A percentile compares a stretch with the other conserved stretches of the same genome.
Evolutionary conservation across 2,329 filamentous ascomycete species (phyloP).

Genomic region (Colletotrichum spinosum): DNA sequence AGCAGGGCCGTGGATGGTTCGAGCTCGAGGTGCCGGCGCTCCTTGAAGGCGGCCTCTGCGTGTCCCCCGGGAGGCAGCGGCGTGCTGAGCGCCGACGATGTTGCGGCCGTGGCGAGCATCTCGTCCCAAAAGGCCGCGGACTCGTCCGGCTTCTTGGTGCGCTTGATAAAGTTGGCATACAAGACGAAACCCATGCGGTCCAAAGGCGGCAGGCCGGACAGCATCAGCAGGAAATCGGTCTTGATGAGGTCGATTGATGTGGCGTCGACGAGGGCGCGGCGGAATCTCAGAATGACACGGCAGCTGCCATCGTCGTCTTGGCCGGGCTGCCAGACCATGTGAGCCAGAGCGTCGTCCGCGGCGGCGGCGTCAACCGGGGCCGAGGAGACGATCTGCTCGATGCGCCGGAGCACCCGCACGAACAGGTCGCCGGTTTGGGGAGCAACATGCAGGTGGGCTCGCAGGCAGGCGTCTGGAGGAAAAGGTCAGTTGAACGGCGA

Average conservation of each 20-base stretch:
- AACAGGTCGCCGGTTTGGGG: not conserved
- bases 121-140: too few relatives aligned
- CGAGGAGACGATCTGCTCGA: not conserved
- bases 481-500: too few relatives aligned
- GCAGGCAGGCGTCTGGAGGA: conserved; percentile 1
- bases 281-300: conserved; percentile 4
- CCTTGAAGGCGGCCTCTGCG: too few relatives aligned
- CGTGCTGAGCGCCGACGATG: too few relatives aligned
- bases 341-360: not conserved
- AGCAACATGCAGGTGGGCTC: not conserved
- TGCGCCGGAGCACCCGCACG: conserved; percentile 1
- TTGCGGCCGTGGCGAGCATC: too few relatives aligned
- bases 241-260: conserved; percentile 17
- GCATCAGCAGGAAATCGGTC: conserved; percentile 1
- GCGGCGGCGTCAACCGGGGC: not conserved
- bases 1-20: too few relatives aligned
- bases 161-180: not conserved
- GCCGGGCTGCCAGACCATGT: not conserved
- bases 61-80: too few relatives aligned
- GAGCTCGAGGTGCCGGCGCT: too few relatives aligned
- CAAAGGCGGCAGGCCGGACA: not conserved
- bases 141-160: not conserved
- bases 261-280: conserved; percentile 11
- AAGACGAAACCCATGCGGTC: conserved; percentile 4
- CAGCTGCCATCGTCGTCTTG: not conserved